Base-by-base conservation (phyloP, 345 rosid species). In the Triadica sebifera region DNA sequence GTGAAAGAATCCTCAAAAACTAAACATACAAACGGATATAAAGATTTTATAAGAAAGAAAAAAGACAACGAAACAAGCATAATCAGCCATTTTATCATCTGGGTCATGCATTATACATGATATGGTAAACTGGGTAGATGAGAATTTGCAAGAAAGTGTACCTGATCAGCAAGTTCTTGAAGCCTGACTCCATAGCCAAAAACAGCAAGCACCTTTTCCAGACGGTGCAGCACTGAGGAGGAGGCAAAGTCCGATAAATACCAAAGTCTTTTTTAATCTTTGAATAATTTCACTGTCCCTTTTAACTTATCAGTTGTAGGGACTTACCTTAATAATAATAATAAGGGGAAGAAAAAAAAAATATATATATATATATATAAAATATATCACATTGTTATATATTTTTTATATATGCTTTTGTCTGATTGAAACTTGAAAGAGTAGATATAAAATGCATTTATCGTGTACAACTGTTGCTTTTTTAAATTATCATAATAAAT, bases 111-210 rank as follows among this genome's bases (percentile, higher is more conserved):
- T 71, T 74, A 2, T 29, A 29, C 1, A 29, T 29, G 34, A 29
- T 29, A 1, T 51, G 8, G 50, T 59, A 53, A 80, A 62, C 60
- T 66, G 81, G 83, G 81, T 76, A 3, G 52, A 70, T 29, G 75
- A 69, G 55, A 78, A 79, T 29, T 10, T 49, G 52, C 24, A 41
- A 64, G 57, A 67, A 67, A 71, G 16, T 43, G 70, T 75, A 80
- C 83, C 83, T 77, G 72, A 71, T 5, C 66, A 25, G 59, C 46
- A 52, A 37, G 59, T 25, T 65, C 16, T 63, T 22, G 47, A 12
- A 67, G 45, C 25, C 38, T 5, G 64, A 58, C 10, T 66, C 78
- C 22, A 66, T 22, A 24, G 69, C 56, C 56, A 49, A 29, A 34
- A 58, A 58, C 13, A 57, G 47, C 38, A 20, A 34, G 47, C 12